Evolutionary conservation across 1,139 yeast species (phyloP).

Genomic region (Kluyveromyces marxianus): DNA sequence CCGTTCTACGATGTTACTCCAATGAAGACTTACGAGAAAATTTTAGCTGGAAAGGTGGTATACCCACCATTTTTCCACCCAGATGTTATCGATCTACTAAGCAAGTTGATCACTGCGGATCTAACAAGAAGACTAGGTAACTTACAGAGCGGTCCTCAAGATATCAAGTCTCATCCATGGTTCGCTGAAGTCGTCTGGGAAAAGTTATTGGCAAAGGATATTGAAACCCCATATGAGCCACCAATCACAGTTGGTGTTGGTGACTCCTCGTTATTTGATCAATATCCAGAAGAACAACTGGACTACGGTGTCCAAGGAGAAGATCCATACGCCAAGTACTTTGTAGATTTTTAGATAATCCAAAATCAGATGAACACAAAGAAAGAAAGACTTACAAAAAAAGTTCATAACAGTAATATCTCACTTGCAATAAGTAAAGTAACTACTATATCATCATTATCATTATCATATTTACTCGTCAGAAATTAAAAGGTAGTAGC

Average conservation of each 20-base stretch:
- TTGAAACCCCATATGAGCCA: slow-evolving; percentile 97
- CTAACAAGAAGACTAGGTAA: slow-evolving; percentile 87
- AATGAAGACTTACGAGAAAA: slow-evolving; percentile 95
- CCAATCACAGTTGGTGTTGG: slow-evolving; percentile 96
- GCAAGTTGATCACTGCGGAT: slow-evolving; percentile 80
- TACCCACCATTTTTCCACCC: slow-evolving; percentile 88
- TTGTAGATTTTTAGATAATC: slow-evolving; percentile 54
- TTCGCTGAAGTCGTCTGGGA: slow-evolving; percentile 96
- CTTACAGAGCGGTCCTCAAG: slow-evolving; percentile 82
- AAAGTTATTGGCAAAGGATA: slow-evolving; percentile 75
- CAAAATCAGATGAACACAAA: not conserved
- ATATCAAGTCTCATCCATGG: slow-evolving; percentile 90
- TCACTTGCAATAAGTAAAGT: no score
- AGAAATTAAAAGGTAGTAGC: no score
- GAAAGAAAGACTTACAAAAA: not conserved
- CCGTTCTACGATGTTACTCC: slow-evolving; percentile 97
- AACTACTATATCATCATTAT: no score
- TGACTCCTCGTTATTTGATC: slow-evolving; percentile 87
- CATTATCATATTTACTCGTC: no score
- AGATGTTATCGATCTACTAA: slow-evolving; percentile 75
- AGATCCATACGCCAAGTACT: slow-evolving; percentile 78
- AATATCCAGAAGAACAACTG: slow-evolving; percentile 88
- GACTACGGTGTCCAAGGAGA: slow-evolving; percentile 78
- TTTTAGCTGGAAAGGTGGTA: slow-evolving; percentile 76
- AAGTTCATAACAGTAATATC: no score